Evolutionary conservation across 306 rosid species (phyloP).

Genomic region (Quercus aquifolioides): DNA sequence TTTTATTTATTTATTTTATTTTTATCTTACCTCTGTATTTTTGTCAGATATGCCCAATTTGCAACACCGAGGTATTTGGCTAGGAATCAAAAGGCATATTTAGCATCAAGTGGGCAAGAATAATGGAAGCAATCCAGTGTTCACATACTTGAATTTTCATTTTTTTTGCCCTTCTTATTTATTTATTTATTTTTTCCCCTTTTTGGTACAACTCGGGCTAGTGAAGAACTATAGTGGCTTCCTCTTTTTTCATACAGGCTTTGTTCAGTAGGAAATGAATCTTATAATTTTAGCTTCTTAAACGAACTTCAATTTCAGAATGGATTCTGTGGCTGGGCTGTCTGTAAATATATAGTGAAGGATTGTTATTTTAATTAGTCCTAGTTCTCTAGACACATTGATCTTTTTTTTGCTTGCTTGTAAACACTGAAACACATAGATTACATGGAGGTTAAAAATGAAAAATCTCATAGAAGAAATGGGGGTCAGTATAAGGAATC

Average conservation of each 20-base stretch:
- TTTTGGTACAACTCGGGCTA: not conserved
- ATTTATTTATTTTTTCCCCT: not conserved
- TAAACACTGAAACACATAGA: not conserved
- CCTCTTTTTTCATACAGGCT: not conserved
- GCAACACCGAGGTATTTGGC: slow-evolving; percentile 83
- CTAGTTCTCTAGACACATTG: not conserved
- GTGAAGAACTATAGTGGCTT: not conserved
- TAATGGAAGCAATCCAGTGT: not conserved
- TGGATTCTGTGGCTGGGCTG: not conserved
- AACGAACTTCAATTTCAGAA: not conserved
- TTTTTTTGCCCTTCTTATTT: slow-evolving; percentile 2
- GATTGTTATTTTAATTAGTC: not conserved
- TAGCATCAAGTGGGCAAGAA: slow-evolving; percentile 23
- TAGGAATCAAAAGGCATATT: slow-evolving; percentile 42
- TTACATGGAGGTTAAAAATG: not conserved
- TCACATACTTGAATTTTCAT: slow-evolving; percentile 6
- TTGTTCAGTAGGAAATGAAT: not conserved
- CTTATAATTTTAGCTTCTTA: not conserved
- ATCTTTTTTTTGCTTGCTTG: not conserved
- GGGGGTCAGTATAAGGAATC: not conserved
- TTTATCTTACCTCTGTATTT: not conserved
- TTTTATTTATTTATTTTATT: no score
- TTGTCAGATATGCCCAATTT: slow-evolving; percentile 82
- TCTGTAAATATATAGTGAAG: not conserved
- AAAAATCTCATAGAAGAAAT: not conserved